Conservation (phyloP, 176 grass and related monocot species). For the Oryza punctata region DNA sequence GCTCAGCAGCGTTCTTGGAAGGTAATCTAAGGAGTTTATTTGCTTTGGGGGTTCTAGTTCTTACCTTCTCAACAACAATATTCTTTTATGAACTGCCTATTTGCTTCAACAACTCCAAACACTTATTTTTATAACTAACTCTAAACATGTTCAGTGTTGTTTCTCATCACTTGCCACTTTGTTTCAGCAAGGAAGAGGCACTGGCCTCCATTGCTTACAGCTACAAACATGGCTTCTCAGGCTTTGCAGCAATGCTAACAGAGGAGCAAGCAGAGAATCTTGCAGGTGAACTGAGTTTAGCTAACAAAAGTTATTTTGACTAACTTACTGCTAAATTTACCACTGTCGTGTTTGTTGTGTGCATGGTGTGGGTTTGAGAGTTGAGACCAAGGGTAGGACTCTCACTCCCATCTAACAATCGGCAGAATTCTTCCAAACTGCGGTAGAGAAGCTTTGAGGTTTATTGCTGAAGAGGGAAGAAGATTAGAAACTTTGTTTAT, state of each 20-base stretch:
- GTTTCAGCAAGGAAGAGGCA: slow-evolving; percentile 62
- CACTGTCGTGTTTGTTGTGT: neutral
- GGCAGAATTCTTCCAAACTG: neutral
- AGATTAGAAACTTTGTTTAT: neutral
- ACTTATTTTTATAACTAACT: too few species aligned
- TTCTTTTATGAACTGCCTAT: neutral
- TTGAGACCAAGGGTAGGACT: too few species aligned
- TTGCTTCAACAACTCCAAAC: neutral
- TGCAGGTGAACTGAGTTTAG: slow-evolving; percentile 19
- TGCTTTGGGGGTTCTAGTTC: neutral
- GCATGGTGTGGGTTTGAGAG: too few species aligned
- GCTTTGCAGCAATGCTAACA: slow-evolving; percentile 64
- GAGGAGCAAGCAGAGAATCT: slow-evolving; percentile 47
- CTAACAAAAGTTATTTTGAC: neutral
- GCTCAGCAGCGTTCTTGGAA: slow-evolving; percentile 41
- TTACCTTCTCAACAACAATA: neutral
- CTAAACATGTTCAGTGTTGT: too few species aligned
- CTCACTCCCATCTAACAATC: neutral
- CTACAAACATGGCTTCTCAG: slow-evolving; percentile 72
- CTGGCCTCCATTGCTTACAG: slow-evolving; percentile 60
- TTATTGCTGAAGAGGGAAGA: neutral
- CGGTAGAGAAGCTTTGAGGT: neutral
- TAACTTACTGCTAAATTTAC: neutral
- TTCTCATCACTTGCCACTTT: neutral
- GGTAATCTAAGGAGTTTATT: slow-evolving; percentile 16